Conservation (phyloP, 805 yeast species). For the Suhomyces xylopsoci region DNA sequence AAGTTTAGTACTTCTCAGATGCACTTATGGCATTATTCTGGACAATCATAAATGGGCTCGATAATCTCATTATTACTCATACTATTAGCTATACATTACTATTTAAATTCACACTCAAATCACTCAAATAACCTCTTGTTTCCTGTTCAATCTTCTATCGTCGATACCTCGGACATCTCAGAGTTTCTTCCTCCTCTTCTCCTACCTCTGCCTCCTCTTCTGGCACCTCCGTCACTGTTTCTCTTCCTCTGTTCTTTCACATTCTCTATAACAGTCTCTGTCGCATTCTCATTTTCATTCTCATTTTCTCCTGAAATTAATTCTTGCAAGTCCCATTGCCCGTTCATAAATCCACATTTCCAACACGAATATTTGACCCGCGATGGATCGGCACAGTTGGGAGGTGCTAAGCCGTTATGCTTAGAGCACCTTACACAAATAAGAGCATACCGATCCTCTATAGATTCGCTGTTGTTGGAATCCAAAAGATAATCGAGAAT, state of each 20-base stretch:
- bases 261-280: not conserved
- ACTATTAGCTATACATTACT: not conserved
- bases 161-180: not conserved
- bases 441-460: constrained; percentile 63
- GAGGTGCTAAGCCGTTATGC: constrained; percentile 83
- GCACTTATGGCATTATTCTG: too few relatives aligned
- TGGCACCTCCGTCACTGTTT: not conserved
- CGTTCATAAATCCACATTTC: constrained; percentile 51
- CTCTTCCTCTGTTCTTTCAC: not conserved
- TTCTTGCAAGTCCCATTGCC: constrained; percentile 10
- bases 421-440: constrained; percentile 63
- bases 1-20: too few relatives aligned
- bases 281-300: not conserved
- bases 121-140: too few relatives aligned
- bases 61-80: too few relatives aligned
- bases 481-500: constrained; percentile 39
- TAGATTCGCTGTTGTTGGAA: constrained; percentile 62
- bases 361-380: constrained; percentile 62
- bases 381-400: constrained; percentile 50
- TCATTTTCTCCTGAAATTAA: not conserved
- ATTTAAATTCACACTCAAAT: too few relatives aligned
- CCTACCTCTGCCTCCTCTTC: not conserved
- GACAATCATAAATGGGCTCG: too few relatives aligned
- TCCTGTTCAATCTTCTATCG: not conserved
- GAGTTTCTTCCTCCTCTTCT: not conserved